phyloP scores from a whole-genome alignment of 805 yeast genomes.

The Lipomyces mesembrius region DNA sequence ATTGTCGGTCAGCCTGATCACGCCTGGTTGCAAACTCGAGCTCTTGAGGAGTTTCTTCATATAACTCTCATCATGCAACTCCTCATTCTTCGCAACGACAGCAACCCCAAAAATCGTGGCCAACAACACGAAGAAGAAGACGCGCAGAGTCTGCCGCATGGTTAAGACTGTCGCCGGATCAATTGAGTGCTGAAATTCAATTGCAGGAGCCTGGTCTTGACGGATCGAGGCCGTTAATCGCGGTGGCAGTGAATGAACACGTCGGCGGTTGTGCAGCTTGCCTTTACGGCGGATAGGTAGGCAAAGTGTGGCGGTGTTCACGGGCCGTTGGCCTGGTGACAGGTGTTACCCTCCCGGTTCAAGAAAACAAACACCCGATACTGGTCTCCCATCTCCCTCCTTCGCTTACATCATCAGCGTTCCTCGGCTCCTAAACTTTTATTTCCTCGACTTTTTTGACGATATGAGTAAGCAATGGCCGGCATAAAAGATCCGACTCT shows the following conservation, averaged over 20 bases:
- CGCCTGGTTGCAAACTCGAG: slow-evolving; percentile 39
- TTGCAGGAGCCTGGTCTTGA: too few relatives aligned
- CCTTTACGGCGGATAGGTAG: too few relatives aligned
- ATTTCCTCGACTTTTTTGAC: background rate
- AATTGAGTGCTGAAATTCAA: background rate
- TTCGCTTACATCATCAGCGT: background rate
- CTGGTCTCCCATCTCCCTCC: background rate
- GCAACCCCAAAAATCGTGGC: slow-evolving; percentile 7
- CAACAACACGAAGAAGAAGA: background rate
- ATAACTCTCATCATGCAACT: slow-evolving; percentile 17
- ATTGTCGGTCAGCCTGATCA: slow-evolving; percentile 60
- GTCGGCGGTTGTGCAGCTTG: background rate
- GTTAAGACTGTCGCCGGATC: background rate
- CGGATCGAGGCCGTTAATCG: background rate
- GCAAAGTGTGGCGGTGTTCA: background rate
- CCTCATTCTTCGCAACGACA: slow-evolving; percentile 3
- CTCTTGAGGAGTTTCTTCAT: slow-evolving; percentile 24
- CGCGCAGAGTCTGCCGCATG: background rate
- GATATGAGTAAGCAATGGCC: background rate
- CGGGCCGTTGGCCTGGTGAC: slow-evolving; percentile 12
- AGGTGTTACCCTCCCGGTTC: slow-evolving; percentile 8
- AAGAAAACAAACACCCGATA: slow-evolving; percentile 2
- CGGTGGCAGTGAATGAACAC: background rate
- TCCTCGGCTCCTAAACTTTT: background rate
- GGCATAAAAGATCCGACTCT: slow-evolving; percentile 8